A percentile compares a stretch with the other conserved stretches of the same genome.
These are phyloP conservation scores for Saturnispora zaruensis DNA, from an alignment of 805 yeast species.

Conservation along the genomic window DNA sequence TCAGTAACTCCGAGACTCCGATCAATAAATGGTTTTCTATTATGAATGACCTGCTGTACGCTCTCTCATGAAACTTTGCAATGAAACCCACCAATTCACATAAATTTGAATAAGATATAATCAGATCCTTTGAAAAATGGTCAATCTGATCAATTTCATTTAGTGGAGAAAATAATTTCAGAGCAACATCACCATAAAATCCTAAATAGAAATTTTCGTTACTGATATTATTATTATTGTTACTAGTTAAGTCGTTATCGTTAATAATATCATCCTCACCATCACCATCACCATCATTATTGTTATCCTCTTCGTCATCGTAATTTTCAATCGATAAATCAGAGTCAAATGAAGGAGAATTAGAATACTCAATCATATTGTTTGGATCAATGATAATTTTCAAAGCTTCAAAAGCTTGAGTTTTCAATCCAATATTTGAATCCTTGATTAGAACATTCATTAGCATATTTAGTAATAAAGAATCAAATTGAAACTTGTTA, in stretches of 20 bases:
- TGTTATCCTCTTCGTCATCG: conserved; percentile 1
- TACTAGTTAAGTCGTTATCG: not conserved
- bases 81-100: conserved; percentile 69
- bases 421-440: conserved; percentile 59
- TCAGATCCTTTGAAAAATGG: not conserved
- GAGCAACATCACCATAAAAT: conserved; percentile 46
- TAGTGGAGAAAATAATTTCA: conserved; percentile 24
- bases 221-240: conserved; percentile 7
- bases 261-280: not conserved
- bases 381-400: conserved; percentile 60
- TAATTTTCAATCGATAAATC: not conserved
- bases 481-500: conserved; percentile 38
- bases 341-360: conserved; percentile 10
- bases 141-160: conserved; percentile 12
- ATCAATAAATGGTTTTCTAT: conserved; percentile 48
- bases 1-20: conserved; percentile 46
- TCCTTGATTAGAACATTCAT: conserved; percentile 56
- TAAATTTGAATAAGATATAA: conserved; percentile 28
- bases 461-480: conserved; percentile 43
- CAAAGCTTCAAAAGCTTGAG: conserved; percentile 79
- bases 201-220: conserved; percentile 38
- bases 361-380: conserved; percentile 11
- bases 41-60: conserved; percentile 53
- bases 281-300: conserved; percentile 18
- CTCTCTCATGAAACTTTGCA: conserved; percentile 51